A percentile compares a stretch with the other conserved stretches of the same genome.
Conservation (phyloP, 1,139 yeast genomes). For the Blastobotrys apis region DNA sequence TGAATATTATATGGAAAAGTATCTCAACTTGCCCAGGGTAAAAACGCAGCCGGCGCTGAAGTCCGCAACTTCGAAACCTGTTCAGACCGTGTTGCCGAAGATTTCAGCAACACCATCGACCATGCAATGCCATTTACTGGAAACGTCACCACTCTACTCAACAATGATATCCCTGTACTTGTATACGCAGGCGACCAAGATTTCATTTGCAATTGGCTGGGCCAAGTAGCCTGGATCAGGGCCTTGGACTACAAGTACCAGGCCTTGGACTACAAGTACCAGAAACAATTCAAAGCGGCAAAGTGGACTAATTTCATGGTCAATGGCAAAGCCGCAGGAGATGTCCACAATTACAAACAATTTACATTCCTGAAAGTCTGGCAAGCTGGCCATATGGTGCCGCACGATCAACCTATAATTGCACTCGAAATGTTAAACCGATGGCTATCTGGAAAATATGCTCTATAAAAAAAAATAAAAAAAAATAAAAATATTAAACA, state of each 20-base stretch:
- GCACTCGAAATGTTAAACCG: constrained; percentile 67
- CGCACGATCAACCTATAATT: constrained; percentile 67
- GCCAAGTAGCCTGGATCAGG: constrained; percentile 76
- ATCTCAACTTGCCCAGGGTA: constrained; percentile 64
- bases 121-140: constrained; percentile 59
- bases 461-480: constrained; percentile 1
- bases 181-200: constrained; percentile 89
- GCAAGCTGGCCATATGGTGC: constrained; percentile 66
- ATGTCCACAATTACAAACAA: constrained; percentile 44
- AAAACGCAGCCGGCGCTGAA: constrained; percentile 80
- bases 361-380: constrained; percentile 57
- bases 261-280: constrained; percentile 54
- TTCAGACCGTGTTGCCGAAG: constrained; percentile 44
- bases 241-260: constrained; percentile 58
- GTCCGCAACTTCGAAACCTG: constrained; percentile 80
- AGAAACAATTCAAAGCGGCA: constrained; percentile 28
- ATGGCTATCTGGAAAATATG: constrained; percentile 45
- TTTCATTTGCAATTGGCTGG: constrained; percentile 86
- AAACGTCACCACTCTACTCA: constrained; percentile 51
- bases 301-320: constrained; percentile 38
- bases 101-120: constrained; percentile 77
- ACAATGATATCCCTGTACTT: constrained; percentile 62
- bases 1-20: constrained; percentile 59
- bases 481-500: not conserved
- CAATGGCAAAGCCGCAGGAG: constrained; percentile 38